phyloP scores from a whole-genome alignment of 2,329 filamentous ascomycete genomes.

The Phialocephala subalpina region DNA sequence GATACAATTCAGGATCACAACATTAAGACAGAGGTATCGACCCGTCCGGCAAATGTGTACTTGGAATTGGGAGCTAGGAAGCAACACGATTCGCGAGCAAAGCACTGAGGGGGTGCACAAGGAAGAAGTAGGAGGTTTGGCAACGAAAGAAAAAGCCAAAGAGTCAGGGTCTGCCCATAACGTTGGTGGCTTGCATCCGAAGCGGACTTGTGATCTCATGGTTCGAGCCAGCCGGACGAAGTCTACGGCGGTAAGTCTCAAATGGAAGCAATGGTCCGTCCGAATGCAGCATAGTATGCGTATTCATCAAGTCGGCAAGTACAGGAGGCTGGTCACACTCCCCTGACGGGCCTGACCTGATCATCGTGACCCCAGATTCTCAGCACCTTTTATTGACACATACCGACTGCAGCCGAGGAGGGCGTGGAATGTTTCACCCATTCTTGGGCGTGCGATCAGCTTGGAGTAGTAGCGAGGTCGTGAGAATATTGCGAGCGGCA shows the following conservation, averaged over 20 bases:
- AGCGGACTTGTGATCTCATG: too few relatives aligned
- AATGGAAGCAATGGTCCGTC: not conserved
- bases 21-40: not conserved
- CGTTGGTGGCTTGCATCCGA: not conserved
- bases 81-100: too few relatives aligned
- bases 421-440: not conserved
- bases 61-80: not conserved
- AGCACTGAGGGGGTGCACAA: too few relatives aligned
- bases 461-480: not conserved
- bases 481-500: not conserved
- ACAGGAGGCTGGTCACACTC: conserved; percentile 5
- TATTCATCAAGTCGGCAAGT: not conserved
- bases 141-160: too few relatives aligned
- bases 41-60: conserved; percentile 1
- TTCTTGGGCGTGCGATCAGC: not conserved
- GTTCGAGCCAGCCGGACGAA: too few relatives aligned
- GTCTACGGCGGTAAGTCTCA: not conserved
- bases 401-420: not conserved
- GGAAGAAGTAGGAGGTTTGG: too few relatives aligned
- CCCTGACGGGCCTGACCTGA: not conserved
- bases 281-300: not conserved
- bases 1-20: not conserved
- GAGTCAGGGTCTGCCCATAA: too few relatives aligned
- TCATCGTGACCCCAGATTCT: not conserved
- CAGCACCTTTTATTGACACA: not conserved